These are phyloP conservation scores for Artemisia tridentata DNA, from an alignment of 129 eudicot genomes.

Conservation along the genomic window DNA sequence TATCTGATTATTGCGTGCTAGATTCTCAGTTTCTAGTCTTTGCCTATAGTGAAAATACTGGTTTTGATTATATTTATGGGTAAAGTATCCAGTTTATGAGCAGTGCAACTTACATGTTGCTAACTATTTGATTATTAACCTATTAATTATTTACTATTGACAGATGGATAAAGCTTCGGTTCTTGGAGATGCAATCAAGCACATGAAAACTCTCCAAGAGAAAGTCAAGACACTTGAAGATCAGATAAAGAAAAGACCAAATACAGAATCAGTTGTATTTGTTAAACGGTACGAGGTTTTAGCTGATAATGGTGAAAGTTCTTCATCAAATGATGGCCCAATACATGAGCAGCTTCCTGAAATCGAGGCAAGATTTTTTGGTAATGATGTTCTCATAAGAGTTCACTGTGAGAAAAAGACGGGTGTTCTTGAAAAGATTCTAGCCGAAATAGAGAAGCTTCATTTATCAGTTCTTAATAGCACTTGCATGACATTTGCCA, in stretches of 20 bases:
- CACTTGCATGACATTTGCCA: slow-evolving; percentile 61
- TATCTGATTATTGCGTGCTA: too few species aligned
- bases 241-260: slow-evolving; percentile 47
- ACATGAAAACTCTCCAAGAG: slow-evolving; percentile 80
- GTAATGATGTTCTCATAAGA: slow-evolving; percentile 55
- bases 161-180: slow-evolving; percentile 95
- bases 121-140: too few species aligned
- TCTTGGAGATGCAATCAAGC: slow-evolving; percentile 85
- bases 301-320: slow-evolving; percentile 32
- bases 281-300: slow-evolving; percentile 51
- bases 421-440: slow-evolving; percentile 54
- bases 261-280: slow-evolving; percentile 61
- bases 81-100: too few species aligned
- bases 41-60: too few species aligned
- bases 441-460: slow-evolving; percentile 63
- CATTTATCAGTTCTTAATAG: slow-evolving; percentile 55
- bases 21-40: too few species aligned
- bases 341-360: slow-evolving; percentile 61
- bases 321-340: slow-evolving; percentile 47
- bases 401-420: slow-evolving; percentile 69
- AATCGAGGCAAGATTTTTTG: slow-evolving; percentile 65
- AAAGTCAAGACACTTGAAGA: slow-evolving; percentile 74
- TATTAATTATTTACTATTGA: not conserved
- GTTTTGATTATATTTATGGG: too few species aligned
- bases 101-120: too few species aligned